Base-by-base conservation (phyloP, 2,329 filamentous ascomycete species). In the Lecanicillium sp. region DNA sequence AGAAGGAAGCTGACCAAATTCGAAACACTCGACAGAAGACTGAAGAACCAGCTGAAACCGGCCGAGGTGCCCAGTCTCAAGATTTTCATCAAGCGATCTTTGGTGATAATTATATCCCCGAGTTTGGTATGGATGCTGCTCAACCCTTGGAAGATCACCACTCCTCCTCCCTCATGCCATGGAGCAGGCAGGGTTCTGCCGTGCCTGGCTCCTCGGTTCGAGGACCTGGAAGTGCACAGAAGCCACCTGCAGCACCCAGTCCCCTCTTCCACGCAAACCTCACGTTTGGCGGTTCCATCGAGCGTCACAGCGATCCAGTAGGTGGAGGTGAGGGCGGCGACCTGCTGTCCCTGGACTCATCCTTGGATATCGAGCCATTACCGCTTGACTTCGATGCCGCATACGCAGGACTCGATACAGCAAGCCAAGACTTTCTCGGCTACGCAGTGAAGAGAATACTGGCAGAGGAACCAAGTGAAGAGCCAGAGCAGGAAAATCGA, bases 41-140 rank as follows among this genome's bases (percentile, higher is more conserved):
- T 1, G 52, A 57, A 9, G 47, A 51, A 1, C 53, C 47, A 2
- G 43, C 43, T n/a, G 57, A 61, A 35, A 10, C 54, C 18, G 59
- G 51, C 2, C 53, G 53, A 13, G 51, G 45, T 9, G 44, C 42
- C 6, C 44, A 51, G 3, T 32, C 44, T 10, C 44, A 40, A 4
- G 54, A 55, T 7, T 55, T 55, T 27, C 57, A 55, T 0, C 46
- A 52, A 4, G 33, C 57, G 8, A 51, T 59, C 2, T 48, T 64
- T 6, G 60, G 59, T n/a, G 57, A 67, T 15, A 60, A 69, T 14
- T 56, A 59, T 1, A 56, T 64, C 34, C 60, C 82, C 15, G 87
- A 94, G 56, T 59, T 86, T 17, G 84, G 81, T 15, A 77, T 86
- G 59, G 77, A 85, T 30, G 82, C 75, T 1, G 74, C 69, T 1